Percentiles rank a stretch among this genome's conserved stretches.
Conservation (phyloP, 768 basidiomycete genomes). For the Leccinum boreale region DNA sequence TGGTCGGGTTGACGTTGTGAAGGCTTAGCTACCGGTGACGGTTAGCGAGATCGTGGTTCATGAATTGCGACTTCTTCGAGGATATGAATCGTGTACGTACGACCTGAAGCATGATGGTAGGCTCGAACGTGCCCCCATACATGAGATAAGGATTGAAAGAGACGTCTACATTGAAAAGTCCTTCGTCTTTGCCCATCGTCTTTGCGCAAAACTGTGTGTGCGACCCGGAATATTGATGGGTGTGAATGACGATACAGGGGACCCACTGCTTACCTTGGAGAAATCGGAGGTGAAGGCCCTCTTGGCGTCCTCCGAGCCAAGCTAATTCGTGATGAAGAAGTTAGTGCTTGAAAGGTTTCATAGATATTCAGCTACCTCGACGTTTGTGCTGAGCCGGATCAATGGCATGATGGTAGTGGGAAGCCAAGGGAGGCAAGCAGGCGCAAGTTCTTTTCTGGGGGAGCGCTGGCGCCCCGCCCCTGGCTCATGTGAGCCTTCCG, state of each 20-base stretch:
- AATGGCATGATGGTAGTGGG: conserved; percentile 31
- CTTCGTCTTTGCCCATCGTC: conserved; percentile 52
- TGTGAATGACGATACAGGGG: background rate
- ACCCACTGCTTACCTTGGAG: conserved; percentile 45
- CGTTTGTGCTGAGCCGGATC: conserved; percentile 39
- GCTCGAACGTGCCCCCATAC: conserved; percentile 62
- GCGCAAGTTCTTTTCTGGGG: background rate
- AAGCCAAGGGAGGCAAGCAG: background rate
- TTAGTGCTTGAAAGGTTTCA: background rate
- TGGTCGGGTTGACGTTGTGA: conserved; percentile 46
- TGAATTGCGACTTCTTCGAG: background rate
- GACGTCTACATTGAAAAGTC: conserved; percentile 51
- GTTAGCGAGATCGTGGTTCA: background rate
- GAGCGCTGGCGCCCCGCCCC: too few relatives aligned
- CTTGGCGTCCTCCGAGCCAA: conserved; percentile 25
- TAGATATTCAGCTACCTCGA: conserved; percentile 22
- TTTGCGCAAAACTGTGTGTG: conserved; percentile 47
- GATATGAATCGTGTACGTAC: conserved; percentile 38
- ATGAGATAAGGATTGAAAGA: conserved; percentile 57
- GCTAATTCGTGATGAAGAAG: background rate
- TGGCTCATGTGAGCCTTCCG: too few relatives aligned
- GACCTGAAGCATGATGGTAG: conserved; percentile 55
- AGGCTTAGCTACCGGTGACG: conserved; percentile 47
- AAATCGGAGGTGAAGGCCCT: conserved; percentile 46
- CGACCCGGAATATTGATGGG: background rate